phyloP scores from a whole-genome alignment of 495 filamentous ascomycete species.

The Ramalina intermedia region DNA sequence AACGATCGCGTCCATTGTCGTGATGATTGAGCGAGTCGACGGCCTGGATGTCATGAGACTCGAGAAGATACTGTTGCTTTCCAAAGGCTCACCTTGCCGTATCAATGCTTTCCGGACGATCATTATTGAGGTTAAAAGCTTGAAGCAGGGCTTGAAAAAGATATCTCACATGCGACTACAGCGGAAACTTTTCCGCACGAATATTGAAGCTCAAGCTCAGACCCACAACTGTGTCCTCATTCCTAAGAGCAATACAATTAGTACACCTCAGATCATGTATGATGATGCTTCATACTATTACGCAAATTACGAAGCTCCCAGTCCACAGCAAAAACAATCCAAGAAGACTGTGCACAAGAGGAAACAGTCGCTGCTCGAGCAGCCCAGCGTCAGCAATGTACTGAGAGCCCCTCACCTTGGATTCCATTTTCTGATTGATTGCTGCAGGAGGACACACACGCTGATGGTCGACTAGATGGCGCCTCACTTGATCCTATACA shows the following conservation, averaged over 20 bases:
- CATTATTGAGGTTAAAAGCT: slow-evolving; percentile 6
- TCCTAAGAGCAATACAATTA: no score
- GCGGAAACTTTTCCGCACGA: background rate
- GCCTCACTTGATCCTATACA: background rate
- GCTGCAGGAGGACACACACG: slow-evolving; percentile 25
- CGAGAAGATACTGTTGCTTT: background rate
- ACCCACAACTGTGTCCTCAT: background rate
- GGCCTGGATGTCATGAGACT: slow-evolving; percentile 1
- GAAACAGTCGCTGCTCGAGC: slow-evolving; percentile 50
- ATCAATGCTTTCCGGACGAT: slow-evolving; percentile 9
- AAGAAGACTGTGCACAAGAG: slow-evolving; percentile 36
- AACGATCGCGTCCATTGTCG: slow-evolving; percentile 11
- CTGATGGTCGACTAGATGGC: slow-evolving; percentile 29
- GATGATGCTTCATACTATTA: slow-evolving; percentile 59
- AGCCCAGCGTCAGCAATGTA: slow-evolving; percentile 39
- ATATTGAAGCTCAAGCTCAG: background rate
- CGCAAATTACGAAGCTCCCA: slow-evolving; percentile 37
- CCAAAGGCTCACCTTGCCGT: slow-evolving; percentile 5
- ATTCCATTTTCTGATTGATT: slow-evolving; percentile 22
- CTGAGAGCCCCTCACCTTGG: slow-evolving; percentile 21
- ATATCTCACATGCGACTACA: background rate
- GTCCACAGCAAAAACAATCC: slow-evolving; percentile 32
- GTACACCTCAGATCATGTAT: slow-evolving; percentile 35
- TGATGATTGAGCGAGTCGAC: background rate
- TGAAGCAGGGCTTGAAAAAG: background rate